These are phyloP conservation scores for Suillus sp. DNA, from an alignment of 768 basidiomycete genomes.

Conservation along the genomic window DNA sequence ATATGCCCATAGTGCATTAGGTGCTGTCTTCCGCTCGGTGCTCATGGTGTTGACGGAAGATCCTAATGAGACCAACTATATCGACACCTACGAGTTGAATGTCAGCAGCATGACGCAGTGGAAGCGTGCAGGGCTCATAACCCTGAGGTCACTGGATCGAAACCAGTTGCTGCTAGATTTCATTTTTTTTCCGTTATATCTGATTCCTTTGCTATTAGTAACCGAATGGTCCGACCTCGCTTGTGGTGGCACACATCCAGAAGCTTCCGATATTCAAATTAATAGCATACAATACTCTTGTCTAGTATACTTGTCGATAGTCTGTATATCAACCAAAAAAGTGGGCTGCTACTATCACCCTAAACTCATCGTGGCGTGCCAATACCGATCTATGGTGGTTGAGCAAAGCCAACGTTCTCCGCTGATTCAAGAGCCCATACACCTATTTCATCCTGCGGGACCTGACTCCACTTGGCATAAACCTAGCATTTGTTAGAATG, in stretches of 20 bases:
- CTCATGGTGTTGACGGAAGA: no score
- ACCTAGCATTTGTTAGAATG: conserved; percentile 37
- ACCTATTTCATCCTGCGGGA: conserved; percentile 68
- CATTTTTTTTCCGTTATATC: neutral
- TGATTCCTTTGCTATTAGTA: no score
- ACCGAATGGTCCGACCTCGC: no score
- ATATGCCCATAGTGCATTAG: conserved; percentile 52
- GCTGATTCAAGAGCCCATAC: conserved; percentile 43
- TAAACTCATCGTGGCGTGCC: neutral
- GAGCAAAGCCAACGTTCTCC: conserved; percentile 40
- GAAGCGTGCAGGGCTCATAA: conserved; percentile 34
- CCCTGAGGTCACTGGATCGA: conserved; percentile 37
- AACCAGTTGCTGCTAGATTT: conserved; percentile 32
- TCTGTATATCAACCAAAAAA: conserved; percentile 22
- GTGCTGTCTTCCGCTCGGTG: conserved; percentile 15
- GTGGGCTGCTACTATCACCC: neutral
- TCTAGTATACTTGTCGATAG: neutral
- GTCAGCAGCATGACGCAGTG: conserved; percentile 33
- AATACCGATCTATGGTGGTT: conserved; percentile 9
- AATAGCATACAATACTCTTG: neutral
- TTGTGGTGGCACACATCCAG: neutral
- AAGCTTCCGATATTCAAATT: neutral
- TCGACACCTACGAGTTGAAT: neutral
- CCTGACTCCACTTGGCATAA: conserved; percentile 50
- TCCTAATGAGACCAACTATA: no score